Evolutionary conservation across 352 stramenopile genomes (phyloP).

Genomic region (Phytophthora capsici): DNA sequence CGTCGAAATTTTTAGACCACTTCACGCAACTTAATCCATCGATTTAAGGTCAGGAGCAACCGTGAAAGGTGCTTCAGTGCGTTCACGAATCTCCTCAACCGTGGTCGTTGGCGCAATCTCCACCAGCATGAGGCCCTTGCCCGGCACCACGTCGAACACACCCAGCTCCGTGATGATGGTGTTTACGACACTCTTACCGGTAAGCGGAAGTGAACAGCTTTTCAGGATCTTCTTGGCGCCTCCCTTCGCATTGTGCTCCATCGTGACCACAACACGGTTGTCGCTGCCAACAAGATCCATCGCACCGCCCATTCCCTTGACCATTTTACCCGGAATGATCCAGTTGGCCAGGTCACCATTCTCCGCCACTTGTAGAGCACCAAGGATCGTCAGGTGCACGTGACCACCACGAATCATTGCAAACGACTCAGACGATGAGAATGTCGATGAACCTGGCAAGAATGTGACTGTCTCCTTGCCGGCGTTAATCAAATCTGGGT

Average conservation of each 20-base stretch:
- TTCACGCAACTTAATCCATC: slow-evolving; percentile 53
- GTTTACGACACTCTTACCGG: slow-evolving; percentile 94
- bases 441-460: slow-evolving; percentile 92
- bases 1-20: background rate
- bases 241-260: slow-evolving; percentile 97
- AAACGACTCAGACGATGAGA: slow-evolving; percentile 95
- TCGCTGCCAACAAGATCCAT: slow-evolving; percentile 97
- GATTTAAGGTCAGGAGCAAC: slow-evolving; percentile 62
- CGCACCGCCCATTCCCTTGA: slow-evolving; percentile 98
- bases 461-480: slow-evolving; percentile 97
- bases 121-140: slow-evolving; percentile 83
- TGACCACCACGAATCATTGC: slow-evolving; percentile 97
- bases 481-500: slow-evolving; percentile 97
- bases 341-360: slow-evolving; percentile 97
- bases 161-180: slow-evolving; percentile 94
- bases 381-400: slow-evolving; percentile 97
- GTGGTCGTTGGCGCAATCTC: slow-evolving; percentile 89
- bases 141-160: slow-evolving; percentile 76
- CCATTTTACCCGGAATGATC: slow-evolving; percentile 96
- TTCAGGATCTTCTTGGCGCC: slow-evolving; percentile 95
- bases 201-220: slow-evolving; percentile 93
- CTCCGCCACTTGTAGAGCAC: slow-evolving; percentile 92
- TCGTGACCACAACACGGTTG: slow-evolving; percentile 96
- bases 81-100: slow-evolving; percentile 79
- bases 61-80: slow-evolving; percentile 84